phyloP scores from a whole-genome alignment of 306 rosid genomes.

The Biancaea sappan region DNA sequence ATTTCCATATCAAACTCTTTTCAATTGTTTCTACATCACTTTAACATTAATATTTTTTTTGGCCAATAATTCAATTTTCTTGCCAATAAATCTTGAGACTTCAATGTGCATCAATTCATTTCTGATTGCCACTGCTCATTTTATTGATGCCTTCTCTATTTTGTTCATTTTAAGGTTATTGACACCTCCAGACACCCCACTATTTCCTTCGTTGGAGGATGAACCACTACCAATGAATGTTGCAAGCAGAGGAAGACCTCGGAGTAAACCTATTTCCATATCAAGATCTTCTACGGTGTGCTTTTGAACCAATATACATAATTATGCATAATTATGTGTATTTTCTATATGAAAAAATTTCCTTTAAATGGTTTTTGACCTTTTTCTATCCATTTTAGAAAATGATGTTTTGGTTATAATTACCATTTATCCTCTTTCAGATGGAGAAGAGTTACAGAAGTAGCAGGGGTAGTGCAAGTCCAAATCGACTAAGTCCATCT shows the following conservation, averaged over 20 bases:
- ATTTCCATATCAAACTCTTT: conserved; percentile 20
- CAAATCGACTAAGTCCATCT: conserved; percentile 76
- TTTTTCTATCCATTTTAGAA: conserved; percentile 1
- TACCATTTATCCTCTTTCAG: conserved; percentile 45
- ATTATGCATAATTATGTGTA: conserved; percentile 27
- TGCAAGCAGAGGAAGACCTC: conserved; percentile 72
- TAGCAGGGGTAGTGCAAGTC: conserved; percentile 91
- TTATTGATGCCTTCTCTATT: conserved; percentile 33
- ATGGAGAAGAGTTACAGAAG: conserved; percentile 85
- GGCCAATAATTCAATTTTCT: conserved; percentile 9
- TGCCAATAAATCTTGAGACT: conserved; percentile 25
- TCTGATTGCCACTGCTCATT: conserved; percentile 27
- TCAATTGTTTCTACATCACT: neutral
- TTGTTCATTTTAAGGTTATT: conserved; percentile 59
- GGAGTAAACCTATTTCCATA: conserved; percentile 84
- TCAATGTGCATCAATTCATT: neutral
- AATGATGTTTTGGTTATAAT: conserved; percentile 25
- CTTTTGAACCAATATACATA: conserved; percentile 27
- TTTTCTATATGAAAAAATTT: neutral
- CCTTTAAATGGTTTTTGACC: neutral
- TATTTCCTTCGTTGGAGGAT: conserved; percentile 82
- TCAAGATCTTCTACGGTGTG: conserved; percentile 84
- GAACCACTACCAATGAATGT: conserved; percentile 50
- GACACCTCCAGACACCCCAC: conserved; percentile 89
- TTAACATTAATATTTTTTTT: neutral